phyloP scores from a whole-genome alignment of 2,329 filamentous ascomycete species.

The Exophiala viscosa region DNA sequence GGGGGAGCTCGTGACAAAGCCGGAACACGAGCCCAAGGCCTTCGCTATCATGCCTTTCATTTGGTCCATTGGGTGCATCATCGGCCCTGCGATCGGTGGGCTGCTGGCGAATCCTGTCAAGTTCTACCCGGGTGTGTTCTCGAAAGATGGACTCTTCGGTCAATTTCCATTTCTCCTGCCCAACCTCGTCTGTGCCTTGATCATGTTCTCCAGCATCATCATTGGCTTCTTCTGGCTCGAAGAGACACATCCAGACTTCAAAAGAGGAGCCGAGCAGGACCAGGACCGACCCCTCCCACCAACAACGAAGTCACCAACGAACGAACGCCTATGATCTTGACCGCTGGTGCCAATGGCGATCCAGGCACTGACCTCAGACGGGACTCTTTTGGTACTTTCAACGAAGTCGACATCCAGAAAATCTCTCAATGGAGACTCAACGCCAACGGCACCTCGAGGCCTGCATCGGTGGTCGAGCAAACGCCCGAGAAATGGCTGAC shows the following conservation, averaged over 20 bases:
- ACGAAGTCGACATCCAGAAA: slow-evolving; percentile 52
- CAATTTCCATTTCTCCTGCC: slow-evolving; percentile 83
- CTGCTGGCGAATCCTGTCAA: slow-evolving; percentile 74
- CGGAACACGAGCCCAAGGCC: slow-evolving; percentile 80
- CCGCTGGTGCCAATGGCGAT: slow-evolving; percentile 69
- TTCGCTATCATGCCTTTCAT: slow-evolving; percentile 94
- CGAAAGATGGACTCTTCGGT: slow-evolving; percentile 63
- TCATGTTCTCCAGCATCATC: slow-evolving; percentile 75
- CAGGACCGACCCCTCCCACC: slow-evolving; percentile 28
- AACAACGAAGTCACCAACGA: slow-evolving; percentile 46
- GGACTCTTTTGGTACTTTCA: slow-evolving; percentile 77
- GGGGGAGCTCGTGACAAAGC: slow-evolving; percentile 76
- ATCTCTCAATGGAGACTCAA: slow-evolving; percentile 52
- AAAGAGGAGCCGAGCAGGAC: slow-evolving; percentile 45
- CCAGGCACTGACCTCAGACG: slow-evolving; percentile 68
- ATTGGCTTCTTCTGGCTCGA: slow-evolving; percentile 76
- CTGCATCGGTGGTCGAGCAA: slow-evolving; percentile 38
- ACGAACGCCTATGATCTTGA: slow-evolving; percentile 71
- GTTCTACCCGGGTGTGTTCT: slow-evolving; percentile 69
- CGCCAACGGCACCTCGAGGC: slow-evolving; percentile 42
- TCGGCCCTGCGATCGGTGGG: slow-evolving; percentile 84
- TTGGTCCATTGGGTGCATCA: slow-evolving; percentile 85
- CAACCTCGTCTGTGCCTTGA: slow-evolving; percentile 74
- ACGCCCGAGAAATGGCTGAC: slow-evolving; percentile 51
- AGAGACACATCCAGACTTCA: slow-evolving; percentile 85